A percentile compares a stretch with the other conserved stretches of the same genome.
phyloP scores from a whole-genome alignment of 306 rosid species.

The Casuarina glauca region DNA sequence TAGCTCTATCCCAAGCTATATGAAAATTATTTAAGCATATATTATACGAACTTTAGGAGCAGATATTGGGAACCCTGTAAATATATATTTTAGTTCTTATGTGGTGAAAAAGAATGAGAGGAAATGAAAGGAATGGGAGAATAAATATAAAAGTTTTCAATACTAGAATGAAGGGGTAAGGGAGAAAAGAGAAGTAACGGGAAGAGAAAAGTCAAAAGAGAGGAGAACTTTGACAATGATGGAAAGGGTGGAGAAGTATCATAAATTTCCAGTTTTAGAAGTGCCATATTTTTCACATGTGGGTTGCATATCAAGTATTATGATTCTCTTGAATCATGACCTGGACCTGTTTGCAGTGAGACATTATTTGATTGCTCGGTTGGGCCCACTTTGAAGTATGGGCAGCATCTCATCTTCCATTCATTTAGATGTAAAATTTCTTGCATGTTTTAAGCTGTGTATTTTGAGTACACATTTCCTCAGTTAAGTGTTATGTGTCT shows the following conservation, averaged over 20 bases:
- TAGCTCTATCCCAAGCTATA: neutral
- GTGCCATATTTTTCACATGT: neutral
- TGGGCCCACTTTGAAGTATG: conserved; percentile 17
- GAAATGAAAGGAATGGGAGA: neutral
- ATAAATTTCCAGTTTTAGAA: neutral
- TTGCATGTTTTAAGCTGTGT: conserved; percentile 17
- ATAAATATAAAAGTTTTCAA: neutral
- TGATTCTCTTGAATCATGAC: neutral
- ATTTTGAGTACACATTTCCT: conserved; percentile 22
- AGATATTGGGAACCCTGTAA: neutral
- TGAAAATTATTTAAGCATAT: neutral
- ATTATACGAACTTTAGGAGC: neutral
- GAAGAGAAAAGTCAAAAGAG: neutral
- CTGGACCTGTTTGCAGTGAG: neutral
- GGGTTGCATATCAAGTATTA: neutral
- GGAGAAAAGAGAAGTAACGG: neutral
- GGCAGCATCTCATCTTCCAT: conserved; percentile 12
- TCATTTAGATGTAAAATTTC: neutral
- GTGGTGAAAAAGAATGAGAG: neutral
- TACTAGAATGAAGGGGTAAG: neutral
- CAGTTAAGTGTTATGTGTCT: conserved; percentile 24
- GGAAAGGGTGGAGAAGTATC: neutral
- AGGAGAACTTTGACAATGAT: neutral
- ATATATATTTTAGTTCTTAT: neutral
- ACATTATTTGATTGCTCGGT: conserved; percentile 9